Percentiles rank a stretch among this genome's conserved stretches.
Conservation (phyloP, 306 rosid genomes). For the Geum urbanum region DNA sequence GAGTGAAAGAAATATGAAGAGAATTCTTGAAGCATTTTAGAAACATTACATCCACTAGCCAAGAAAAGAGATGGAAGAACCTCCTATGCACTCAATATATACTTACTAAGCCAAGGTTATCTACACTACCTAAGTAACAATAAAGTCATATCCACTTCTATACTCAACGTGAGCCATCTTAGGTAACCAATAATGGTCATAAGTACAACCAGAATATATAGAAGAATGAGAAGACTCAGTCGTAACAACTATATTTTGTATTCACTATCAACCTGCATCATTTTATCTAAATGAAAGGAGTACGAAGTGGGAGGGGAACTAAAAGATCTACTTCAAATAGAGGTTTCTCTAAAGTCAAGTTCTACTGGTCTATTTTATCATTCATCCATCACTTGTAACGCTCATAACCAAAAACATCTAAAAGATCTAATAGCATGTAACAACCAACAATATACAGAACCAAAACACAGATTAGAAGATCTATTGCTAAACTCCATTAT, state of each 20-base stretch:
- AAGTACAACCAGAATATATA: too few species aligned
- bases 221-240: neutral
- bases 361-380: neutral
- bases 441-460: neutral
- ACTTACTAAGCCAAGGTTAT: neutral
- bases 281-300: neutral
- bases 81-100: neutral
- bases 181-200: neutral
- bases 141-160: neutral
- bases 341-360: neutral
- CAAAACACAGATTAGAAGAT: neutral
- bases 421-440: neutral
- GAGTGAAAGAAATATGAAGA: neutral
- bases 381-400: neutral
- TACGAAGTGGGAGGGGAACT: neutral
- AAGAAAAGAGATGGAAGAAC: neutral
- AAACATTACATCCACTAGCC: constrained; percentile 1
- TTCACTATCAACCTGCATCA: neutral
- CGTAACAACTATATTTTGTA: neutral
- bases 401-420: neutral
- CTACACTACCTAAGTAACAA: neutral
- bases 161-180: neutral
- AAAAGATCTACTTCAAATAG: neutral
- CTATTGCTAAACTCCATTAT: too few species aligned
- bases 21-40: neutral